Evolutionary conservation across 345 rosid species (phyloP).

Genomic region (Eucalyptus rudis): DNA sequence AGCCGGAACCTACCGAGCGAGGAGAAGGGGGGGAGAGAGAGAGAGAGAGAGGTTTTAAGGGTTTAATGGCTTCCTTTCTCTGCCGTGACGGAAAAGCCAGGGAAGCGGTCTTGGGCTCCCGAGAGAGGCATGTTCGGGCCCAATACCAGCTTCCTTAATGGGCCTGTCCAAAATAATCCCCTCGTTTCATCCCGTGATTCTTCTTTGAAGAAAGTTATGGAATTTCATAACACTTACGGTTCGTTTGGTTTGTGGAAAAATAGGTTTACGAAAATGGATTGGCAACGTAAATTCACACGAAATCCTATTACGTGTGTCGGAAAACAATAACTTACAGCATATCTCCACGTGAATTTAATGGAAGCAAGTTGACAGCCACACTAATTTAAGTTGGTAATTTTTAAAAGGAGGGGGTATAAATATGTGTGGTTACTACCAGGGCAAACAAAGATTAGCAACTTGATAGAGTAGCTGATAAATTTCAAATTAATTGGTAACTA

Average conservation of each 20-base stretch:
- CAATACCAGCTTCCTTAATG: neutral
- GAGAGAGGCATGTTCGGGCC: neutral
- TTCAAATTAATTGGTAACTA: neutral
- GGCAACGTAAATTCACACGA: neutral
- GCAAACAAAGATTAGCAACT: neutral
- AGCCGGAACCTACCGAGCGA: neutral
- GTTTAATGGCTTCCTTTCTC: neutral
- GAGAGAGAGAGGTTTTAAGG: neutral
- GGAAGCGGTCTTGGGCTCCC: neutral
- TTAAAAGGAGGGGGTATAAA: neutral
- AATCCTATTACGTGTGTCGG: neutral
- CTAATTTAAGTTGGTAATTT: neutral
- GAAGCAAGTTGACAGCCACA: neutral
- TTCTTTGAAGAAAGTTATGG: neutral
- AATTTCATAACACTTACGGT: neutral
- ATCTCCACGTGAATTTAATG: neutral
- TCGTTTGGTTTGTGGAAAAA: neutral
- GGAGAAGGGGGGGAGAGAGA: accelerated
- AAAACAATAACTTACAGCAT: neutral
- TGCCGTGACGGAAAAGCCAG: neutral
- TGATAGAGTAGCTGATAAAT: neutral
- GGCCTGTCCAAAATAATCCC: neutral
- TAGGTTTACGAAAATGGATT: neutral
- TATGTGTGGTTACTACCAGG: neutral
- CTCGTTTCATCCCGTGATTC: neutral